phyloP scores from a whole-genome alignment of 2,329 filamentous ascomycete species.

The Periconia sp. region DNA sequence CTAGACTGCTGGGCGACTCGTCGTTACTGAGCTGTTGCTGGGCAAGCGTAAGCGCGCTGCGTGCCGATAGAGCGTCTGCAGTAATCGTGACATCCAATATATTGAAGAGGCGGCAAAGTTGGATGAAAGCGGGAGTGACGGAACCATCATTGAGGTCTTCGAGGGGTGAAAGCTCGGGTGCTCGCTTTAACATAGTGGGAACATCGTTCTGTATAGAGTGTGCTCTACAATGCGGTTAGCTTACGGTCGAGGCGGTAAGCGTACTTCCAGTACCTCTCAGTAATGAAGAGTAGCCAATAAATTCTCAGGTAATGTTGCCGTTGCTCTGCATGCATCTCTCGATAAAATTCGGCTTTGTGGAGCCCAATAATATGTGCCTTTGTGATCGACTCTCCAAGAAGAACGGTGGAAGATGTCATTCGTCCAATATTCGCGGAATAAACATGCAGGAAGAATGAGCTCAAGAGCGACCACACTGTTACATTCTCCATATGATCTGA shows the following conservation, averaged over 20 bases:
- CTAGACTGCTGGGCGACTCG: constrained; percentile 25
- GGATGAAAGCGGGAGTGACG: constrained; percentile 36
- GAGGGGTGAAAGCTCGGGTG: constrained; percentile 28
- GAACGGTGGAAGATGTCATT: constrained; percentile 35
- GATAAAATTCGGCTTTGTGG: constrained; percentile 29
- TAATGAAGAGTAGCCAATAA: constrained; percentile 42
- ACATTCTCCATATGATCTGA: constrained; percentile 36
- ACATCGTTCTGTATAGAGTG: constrained; percentile 41
- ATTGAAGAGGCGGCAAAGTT: constrained; percentile 37
- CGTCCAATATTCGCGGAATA: constrained; percentile 39
- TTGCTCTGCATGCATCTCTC: constrained; percentile 25
- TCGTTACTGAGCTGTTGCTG: constrained; percentile 37
- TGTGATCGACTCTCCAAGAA: constrained; percentile 36
- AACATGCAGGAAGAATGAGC: constrained; percentile 38
- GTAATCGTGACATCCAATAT: constrained; percentile 39
- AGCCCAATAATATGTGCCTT: constrained; percentile 38
- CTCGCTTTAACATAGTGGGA: constrained; percentile 32
- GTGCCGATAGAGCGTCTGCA: constrained; percentile 30
- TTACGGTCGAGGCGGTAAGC: neutral
- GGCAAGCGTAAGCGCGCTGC: constrained; percentile 31
- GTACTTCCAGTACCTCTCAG: constrained; percentile 20
- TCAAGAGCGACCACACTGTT: constrained; percentile 30
- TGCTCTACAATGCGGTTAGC: constrained; percentile 17
- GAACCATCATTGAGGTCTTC: constrained; percentile 35
- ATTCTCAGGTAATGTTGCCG: constrained; percentile 32